phyloP scores from a whole-genome alignment of 1,284 basidiomycete genomes.

The Dichomitus squalens region DNA sequence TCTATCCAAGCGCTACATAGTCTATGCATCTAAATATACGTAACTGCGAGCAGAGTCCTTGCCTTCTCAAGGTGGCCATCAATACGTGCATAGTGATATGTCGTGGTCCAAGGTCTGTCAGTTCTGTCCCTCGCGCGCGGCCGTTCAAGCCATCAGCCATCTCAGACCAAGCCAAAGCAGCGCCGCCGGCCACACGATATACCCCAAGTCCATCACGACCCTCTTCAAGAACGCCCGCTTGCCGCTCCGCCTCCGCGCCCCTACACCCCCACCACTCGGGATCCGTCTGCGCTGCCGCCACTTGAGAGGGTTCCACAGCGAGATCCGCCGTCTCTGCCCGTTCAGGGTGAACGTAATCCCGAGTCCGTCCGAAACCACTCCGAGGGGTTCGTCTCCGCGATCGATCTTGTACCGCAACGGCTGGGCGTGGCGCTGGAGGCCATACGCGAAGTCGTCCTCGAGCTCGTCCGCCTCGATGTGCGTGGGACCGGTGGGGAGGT shows the following conservation, averaged over 20 bases:
- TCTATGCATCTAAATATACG: too few relatives aligned
- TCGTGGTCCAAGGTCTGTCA: too few relatives aligned
- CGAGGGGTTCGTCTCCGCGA: background rate
- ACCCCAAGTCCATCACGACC: constrained; percentile 17
- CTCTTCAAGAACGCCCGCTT: constrained; percentile 11
- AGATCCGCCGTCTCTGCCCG: constrained; percentile 14
- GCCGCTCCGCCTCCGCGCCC: constrained; percentile 3
- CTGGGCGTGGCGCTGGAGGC: constrained; percentile 1
- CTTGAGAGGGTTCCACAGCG: constrained; percentile 7
- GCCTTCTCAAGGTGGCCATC: too few relatives aligned
- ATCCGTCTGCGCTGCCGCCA: background rate
- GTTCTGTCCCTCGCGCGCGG: too few relatives aligned
- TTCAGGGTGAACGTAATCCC: constrained; percentile 19
- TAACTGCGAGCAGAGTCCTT: too few relatives aligned
- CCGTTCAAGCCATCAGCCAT: constrained; percentile 18
- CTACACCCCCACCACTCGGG: background rate
- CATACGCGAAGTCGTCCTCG: constrained; percentile 22
- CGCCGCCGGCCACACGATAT: constrained; percentile 22
- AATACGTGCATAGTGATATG: too few relatives aligned
- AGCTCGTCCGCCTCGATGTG: constrained; percentile 14
- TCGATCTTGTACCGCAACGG: constrained; percentile 17
- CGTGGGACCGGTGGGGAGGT: constrained; percentile 10
- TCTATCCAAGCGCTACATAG: too few relatives aligned
- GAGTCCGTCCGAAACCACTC: constrained; percentile 1
- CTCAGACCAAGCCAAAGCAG: constrained; percentile 24